A percentile compares a stretch with the other conserved stretches of the same genome.
Evolutionary conservation across 2,329 filamentous ascomycete species (phyloP).

Genomic region (Fusarium duplospermum): DNA sequence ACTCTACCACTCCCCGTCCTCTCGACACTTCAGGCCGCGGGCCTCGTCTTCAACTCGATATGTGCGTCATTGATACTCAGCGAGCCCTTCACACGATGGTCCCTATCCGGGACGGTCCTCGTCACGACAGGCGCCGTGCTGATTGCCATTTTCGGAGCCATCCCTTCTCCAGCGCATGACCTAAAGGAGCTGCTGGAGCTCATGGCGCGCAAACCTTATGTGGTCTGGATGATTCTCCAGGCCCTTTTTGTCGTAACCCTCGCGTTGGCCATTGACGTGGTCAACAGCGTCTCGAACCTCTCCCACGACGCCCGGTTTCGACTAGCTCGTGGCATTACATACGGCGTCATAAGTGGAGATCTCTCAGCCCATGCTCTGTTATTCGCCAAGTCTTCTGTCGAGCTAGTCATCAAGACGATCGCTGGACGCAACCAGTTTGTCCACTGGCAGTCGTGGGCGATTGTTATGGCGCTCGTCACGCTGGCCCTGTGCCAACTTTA

Average conservation of each 20-base stretch:
- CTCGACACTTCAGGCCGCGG: conserved; percentile 94
- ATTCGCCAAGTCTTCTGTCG: conserved; percentile 95
- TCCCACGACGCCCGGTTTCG: conserved; percentile 75
- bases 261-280: conserved; percentile 70
- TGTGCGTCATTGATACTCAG: conserved; percentile 93
- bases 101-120: conserved; percentile 87
- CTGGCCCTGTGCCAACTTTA: conserved; percentile 93
- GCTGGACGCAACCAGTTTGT: conserved; percentile 94
- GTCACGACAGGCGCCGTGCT: conserved; percentile 90
- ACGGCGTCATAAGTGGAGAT: conserved; percentile 91
- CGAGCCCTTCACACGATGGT: conserved; percentile 94
- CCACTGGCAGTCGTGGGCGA: conserved; percentile 94
- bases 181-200: conserved; percentile 83
- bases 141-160: conserved; percentile 93
- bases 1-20: conserved; percentile 93
- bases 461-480: conserved; percentile 82
- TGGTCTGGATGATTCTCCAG: conserved; percentile 90
- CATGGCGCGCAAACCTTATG: conserved; percentile 78
- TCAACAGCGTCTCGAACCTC: conserved; percentile 63
- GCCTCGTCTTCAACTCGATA: conserved; percentile 97
- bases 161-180: conserved; percentile 91
- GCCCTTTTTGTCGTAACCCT: conserved; percentile 77
- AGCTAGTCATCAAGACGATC: conserved; percentile 87
- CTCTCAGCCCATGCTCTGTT: conserved; percentile 93
- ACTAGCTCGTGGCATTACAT: conserved; percentile 84